phyloP scores from a whole-genome alignment of 2,329 filamentous ascomycete species.

The Colletotrichum nymphaeae region DNA sequence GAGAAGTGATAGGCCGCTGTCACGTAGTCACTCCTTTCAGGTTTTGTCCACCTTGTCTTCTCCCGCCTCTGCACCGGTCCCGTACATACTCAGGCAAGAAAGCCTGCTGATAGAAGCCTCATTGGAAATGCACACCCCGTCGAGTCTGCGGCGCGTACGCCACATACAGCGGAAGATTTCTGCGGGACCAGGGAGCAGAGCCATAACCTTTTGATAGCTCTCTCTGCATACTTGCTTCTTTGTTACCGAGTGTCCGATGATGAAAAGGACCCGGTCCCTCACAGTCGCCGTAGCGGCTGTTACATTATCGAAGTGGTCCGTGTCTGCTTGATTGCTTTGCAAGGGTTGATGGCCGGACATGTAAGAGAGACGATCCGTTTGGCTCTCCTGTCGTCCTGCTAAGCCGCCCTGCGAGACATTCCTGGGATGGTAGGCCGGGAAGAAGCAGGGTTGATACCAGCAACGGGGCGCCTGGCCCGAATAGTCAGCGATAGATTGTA shows the following conservation, averaged over 20 bases:
- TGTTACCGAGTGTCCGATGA: background rate
- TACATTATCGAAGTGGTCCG: background rate
- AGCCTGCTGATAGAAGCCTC: background rate
- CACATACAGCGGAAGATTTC: background rate
- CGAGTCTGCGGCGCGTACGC: background rate
- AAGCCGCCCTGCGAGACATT: background rate
- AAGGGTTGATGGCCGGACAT: background rate
- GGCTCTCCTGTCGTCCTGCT: background rate
- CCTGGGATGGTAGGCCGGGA: background rate
- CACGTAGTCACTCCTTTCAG: conserved; percentile 5
- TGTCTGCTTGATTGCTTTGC: background rate
- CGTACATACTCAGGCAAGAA: background rate
- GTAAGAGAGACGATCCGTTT: conserved; percentile 5
- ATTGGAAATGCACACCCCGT: background rate
- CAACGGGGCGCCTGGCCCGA: background rate
- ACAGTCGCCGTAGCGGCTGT: background rate
- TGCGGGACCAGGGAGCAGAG: background rate
- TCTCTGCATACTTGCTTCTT: background rate
- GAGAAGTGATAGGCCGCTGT: conserved; percentile 30
- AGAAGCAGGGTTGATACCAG: background rate
- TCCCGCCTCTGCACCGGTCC: background rate
- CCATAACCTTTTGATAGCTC: background rate
- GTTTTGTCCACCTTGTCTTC: background rate
- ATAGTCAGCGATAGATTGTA: conserved; percentile 23
- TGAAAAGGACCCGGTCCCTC: background rate